Conservation (phyloP, 108 stramenopile species). For the Nannochloropsis gaditana region DNA sequence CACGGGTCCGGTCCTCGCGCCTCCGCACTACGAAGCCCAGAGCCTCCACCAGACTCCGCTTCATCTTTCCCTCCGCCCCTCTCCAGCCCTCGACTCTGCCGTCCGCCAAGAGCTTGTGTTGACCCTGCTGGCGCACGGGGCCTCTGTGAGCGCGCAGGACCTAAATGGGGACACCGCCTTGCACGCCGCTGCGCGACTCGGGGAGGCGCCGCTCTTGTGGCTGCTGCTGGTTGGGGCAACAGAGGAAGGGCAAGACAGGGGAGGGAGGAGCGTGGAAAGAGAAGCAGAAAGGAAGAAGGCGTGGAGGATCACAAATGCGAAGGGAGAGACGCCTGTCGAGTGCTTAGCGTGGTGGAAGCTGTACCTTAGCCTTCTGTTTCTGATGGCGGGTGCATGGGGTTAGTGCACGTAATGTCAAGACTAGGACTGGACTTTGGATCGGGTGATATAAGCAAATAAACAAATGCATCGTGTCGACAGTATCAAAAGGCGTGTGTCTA, state of each 20-base stretch:
- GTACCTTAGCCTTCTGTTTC: not conserved
- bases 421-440: no score
- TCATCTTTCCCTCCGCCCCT: not conserved
- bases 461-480: no score
- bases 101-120: not conserved
- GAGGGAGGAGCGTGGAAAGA: not conserved
- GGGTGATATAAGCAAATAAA: no score
- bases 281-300: not conserved
- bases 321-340: not conserved
- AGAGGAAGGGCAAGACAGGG: not conserved
- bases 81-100: not conserved
- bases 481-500: no score
- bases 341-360: not conserved
- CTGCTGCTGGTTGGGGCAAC: not conserved
- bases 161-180: not conserved
- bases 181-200: not conserved
- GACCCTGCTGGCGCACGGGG: not conserved
- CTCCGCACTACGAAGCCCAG: not conserved
- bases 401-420: no score
- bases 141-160: not conserved
- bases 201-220: not conserved
- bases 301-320: not conserved
- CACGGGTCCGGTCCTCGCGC: not conserved
- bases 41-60: not conserved
- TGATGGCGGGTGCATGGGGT: not conserved